Base-by-base conservation (phyloP, 306 rosid genomes). In the Spatholobus suberectus region DNA sequence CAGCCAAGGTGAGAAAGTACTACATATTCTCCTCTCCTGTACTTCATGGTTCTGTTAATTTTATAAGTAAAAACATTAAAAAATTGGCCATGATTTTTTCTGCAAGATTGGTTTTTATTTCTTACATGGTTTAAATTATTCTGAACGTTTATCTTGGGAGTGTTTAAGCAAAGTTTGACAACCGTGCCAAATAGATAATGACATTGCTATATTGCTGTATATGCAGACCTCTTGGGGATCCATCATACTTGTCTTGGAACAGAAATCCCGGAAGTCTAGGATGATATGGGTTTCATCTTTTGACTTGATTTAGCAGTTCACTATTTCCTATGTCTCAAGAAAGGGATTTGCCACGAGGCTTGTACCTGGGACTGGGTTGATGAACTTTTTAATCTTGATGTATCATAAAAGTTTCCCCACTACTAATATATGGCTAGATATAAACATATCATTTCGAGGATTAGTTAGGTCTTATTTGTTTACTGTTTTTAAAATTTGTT, bases 191-290 rank as follows among this genome's bases (percentile, higher is more conserved):
- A 61, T 35, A 49, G 8, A 14, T 15, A 40, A 59, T 23, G 40
- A 70, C 76, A 54, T 59, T 81, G 63, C 29, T 47, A 29, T 47
- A 5, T 80, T 85, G 82, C 2, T 70, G 86, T 81, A 71, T 18
- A 38, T 86, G 95, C 97, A 95, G 98, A 89, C 93, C 97, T 49
- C 95, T 93, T 74, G 97, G 95, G 40, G 98, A 95, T 85, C 94
- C 97, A 62, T 86, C 97, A 32, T 95, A 88, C 89, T 87, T 93
- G 88, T 91, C 97, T 59, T 95, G 98, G 98, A 93, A 95, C 89
- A 91, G 52, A 85, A 69, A 79, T 76, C 83, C 89, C 23, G 85
- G 83, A 81, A 54, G 43, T 26, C n/a, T 88, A 77, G 82, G 79
- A 38, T 62, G 83, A 69, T 69, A 57, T 63, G 43, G 65, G 62